These are phyloP conservation scores for Pyracantha coccinea DNA, from an alignment of 331 rosid genomes.

Conservation along the genomic window DNA sequence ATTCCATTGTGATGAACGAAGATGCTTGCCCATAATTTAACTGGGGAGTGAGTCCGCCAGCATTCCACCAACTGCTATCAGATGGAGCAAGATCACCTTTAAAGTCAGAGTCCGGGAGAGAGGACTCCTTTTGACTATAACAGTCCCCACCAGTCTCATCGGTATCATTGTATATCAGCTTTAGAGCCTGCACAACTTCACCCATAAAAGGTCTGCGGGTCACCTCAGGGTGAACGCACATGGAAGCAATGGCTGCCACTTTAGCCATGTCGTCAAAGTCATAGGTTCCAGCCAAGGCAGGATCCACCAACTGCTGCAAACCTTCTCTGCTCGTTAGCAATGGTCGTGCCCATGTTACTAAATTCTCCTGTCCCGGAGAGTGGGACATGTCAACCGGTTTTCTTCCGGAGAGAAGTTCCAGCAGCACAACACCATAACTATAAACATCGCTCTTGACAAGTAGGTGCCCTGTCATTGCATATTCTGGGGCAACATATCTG, in stretches of 20 bases:
- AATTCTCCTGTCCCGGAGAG: conserved; percentile 74
- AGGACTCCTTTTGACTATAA: conserved; percentile 61
- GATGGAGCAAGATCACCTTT: conserved; percentile 56
- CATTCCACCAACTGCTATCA: conserved; percentile 81
- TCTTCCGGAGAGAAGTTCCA: conserved; percentile 91
- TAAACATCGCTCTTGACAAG: conserved; percentile 97
- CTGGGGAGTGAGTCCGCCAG: conserved; percentile 52
- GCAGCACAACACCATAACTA: conserved; percentile 89
- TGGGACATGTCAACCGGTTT: conserved; percentile 93
- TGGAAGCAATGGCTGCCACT: conserved; percentile 89
- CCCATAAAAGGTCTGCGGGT: conserved; percentile 90
- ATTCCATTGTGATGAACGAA: conserved; percentile 73
- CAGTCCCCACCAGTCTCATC: conserved; percentile 64
- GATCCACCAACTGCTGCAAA: conserved; percentile 77
- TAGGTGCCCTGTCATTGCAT: conserved; percentile 99
- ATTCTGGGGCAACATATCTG: conserved; percentile 98
- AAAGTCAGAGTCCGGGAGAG: conserved; percentile 55
- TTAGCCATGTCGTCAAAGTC: conserved; percentile 86
- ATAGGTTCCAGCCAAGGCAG: conserved; percentile 61
- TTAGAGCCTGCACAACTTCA: conserved; percentile 97
- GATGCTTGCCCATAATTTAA: conserved; percentile 51
- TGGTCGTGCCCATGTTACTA: conserved; percentile 88
- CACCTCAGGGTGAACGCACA: conserved; percentile 82
- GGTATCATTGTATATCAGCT: conserved; percentile 68
- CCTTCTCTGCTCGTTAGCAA: conserved; percentile 69